These are phyloP conservation scores for Mycena maculata DNA, from an alignment of 768 basidiomycete genomes.

Conservation along the genomic window DNA sequence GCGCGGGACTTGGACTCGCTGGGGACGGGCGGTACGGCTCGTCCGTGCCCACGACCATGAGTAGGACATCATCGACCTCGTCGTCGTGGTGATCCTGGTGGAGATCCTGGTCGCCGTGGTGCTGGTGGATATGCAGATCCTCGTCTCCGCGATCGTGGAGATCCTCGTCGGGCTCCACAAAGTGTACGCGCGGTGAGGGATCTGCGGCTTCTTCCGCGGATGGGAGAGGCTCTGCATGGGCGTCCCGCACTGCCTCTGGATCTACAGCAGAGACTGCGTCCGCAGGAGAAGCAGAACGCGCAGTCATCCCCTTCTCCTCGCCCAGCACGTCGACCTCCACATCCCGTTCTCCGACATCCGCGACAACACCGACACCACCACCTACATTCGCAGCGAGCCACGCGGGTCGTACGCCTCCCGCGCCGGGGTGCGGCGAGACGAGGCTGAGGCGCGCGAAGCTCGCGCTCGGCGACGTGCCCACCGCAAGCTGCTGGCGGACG, in stretches of 20 bases:
- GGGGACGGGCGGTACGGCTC: constrained; percentile 30
- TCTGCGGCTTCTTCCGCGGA: neutral
- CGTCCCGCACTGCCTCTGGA: no score
- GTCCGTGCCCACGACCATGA: constrained; percentile 1
- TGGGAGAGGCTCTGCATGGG: neutral
- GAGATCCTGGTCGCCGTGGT: neutral
- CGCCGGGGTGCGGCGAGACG: constrained; percentile 16
- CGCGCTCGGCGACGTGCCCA: constrained; percentile 25
- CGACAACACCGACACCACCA: no score
- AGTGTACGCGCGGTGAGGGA: constrained; percentile 3
- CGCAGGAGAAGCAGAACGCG: neutral
- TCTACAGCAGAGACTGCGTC: no score
- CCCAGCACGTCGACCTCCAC: neutral
- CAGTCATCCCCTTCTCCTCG: neutral
- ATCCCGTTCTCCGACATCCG: neutral
- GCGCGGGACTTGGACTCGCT: constrained; percentile 23
- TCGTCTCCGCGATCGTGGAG: neutral
- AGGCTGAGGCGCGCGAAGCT: constrained; percentile 25
- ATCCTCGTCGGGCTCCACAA: constrained; percentile 15
- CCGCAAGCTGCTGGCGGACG: neutral
- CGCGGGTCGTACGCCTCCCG: neutral
- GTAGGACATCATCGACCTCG: neutral
- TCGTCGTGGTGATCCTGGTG: neutral
- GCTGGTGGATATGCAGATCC: neutral
- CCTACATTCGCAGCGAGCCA: neutral